Evolutionary conservation across 768 basidiomycete species (phyloP).

Genomic region (Boletus coccyginus): DNA sequence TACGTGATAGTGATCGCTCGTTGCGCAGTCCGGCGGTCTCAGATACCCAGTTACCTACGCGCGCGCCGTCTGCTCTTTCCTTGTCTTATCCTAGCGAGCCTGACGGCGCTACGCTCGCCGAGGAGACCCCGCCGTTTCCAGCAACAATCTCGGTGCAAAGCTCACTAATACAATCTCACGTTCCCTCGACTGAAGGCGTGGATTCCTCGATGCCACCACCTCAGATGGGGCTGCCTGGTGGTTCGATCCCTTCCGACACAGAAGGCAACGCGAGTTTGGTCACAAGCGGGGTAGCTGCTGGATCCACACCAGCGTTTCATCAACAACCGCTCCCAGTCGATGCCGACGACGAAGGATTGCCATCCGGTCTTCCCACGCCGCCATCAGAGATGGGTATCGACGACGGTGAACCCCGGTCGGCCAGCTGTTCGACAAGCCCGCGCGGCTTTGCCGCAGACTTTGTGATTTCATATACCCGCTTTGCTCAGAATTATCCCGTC

Average conservation of each 20-base stretch:
- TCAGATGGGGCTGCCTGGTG: not conserved
- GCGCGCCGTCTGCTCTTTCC: not conserved
- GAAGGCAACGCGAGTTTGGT: not conserved
- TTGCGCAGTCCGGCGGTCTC: not conserved
- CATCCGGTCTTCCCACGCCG: slow-evolving; percentile 7
- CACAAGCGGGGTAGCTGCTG: not conserved
- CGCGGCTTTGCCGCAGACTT: not conserved
- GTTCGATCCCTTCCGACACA: not conserved
- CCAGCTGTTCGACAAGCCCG: not conserved
- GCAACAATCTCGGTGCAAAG: not conserved
- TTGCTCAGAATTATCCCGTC: not conserved
- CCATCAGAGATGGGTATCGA: not conserved
- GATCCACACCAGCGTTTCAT: not conserved
- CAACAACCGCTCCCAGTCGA: not conserved
- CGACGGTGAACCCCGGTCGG: not conserved
- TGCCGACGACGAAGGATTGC: not conserved
- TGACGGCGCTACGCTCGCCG: too few relatives aligned
- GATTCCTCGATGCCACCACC: not conserved
- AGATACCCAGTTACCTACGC: not conserved
- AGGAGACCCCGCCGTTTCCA: not conserved
- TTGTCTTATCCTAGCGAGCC: not conserved
- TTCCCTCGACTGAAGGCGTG: not conserved
- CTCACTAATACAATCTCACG: not conserved
- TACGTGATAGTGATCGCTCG: not conserved
- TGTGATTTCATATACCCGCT: not conserved